Evolutionary conservation across 108 stramenopile species (phyloP).

Genomic region (Skeletonema costatum): DNA sequence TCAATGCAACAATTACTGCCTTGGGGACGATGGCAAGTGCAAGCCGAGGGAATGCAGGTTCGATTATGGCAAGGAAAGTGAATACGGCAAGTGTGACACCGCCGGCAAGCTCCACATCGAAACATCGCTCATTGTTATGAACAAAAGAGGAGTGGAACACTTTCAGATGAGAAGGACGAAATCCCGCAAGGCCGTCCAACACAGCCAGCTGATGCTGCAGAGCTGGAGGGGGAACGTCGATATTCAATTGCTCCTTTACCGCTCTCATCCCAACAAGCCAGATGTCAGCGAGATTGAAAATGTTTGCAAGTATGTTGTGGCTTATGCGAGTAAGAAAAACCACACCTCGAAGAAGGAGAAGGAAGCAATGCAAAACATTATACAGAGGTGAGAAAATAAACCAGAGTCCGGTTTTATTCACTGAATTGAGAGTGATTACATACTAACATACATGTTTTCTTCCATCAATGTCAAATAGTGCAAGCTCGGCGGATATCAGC

Average conservation of each 20-base stretch:
- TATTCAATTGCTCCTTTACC: not conserved
- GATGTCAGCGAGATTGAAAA: not conserved
- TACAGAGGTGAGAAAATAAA: not conserved
- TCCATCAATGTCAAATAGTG: too few relatives aligned
- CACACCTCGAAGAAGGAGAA: not conserved
- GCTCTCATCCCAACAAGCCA: not conserved
- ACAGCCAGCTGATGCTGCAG: not conserved
- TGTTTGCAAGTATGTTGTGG: constrained; percentile 2
- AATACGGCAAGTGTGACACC: not conserved
- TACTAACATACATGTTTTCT: too few relatives aligned
- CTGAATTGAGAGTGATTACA: too few relatives aligned
- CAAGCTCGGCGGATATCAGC: too few relatives aligned
- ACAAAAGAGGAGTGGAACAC: not conserved
- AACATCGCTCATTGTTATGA: not conserved
- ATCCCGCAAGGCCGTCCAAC: constrained; percentile 1
- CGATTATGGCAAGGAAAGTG: not conserved
- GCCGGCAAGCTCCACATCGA: not conserved
- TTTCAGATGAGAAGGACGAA: not conserved
- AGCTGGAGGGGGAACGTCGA: constrained; percentile 6
- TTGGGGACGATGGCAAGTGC: too few relatives aligned
- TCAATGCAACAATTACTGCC: too few relatives aligned
- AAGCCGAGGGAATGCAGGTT: too few relatives aligned
- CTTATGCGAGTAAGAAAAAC: not conserved
- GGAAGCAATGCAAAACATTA: not conserved
- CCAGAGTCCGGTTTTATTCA: too few relatives aligned